Base-by-base conservation (phyloP, 164 flowering plant genomes). In the Chimonanthus praecox region DNA sequence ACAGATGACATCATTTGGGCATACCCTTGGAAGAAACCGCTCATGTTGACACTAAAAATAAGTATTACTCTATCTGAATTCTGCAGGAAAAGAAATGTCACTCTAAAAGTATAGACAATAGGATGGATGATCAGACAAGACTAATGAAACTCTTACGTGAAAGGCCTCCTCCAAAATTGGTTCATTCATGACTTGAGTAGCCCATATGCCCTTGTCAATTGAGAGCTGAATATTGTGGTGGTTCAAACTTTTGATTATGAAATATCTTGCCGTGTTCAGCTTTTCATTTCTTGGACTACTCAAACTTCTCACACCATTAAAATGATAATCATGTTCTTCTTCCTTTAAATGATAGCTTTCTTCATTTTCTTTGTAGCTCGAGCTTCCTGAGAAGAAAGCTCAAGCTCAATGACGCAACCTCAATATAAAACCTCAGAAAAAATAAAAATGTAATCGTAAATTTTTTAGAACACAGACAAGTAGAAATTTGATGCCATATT, bases 1-100 rank as follows among this genome's bases (percentile, higher is more conserved):
- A 91, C 89, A 71, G 94, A 81, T 70, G 98, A 91, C 85, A 88
- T 84, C 98, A 93, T 93, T 85, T 90, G 90, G 49, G 97, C 98
- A 88, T 91, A 93, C 63, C 98, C 97, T 91, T 93, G 97, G 87
- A 93, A 93, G 85, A 81, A 91, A 65, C 98, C 97, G 85, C 98
- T 93, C 93, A 89, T 90, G 88, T 91, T 93, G 85, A 93, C 94
- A 82, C 98, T 93, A 82, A 90, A 93, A 81, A 93, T 91, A 68
- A 93, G 83, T 73, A 93, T 86, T n/a, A 93, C 97, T 80, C 81
- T 88, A 71, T 78, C 85, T 71, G 94, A 88, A 73, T 85, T 90
- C 98, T 93, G 92, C 93, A 90, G 62, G 80, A 78, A 80, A 78
- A 83, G 72, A 75, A 54, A 71, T 58, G 73, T 73, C 78, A 76